phyloP scores from a whole-genome alignment of 148 eudicot genomes.

The Hydrangea macrophylla region DNA sequence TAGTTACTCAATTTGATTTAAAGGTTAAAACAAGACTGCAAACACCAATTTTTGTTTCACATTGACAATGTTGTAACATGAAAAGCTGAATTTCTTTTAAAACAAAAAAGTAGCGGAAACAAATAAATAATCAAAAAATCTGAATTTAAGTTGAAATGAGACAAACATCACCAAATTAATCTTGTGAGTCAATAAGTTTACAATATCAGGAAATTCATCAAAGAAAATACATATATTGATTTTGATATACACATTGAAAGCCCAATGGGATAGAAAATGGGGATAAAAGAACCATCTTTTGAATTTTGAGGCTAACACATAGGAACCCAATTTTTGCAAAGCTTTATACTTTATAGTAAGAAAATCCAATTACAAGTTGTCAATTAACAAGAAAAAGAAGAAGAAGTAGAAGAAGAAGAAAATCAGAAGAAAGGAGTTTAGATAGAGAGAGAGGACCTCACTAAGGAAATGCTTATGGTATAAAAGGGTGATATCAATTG shows the following conservation, averaged over 20 bases:
- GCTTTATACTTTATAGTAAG: too few relatives aligned
- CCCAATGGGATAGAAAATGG: not conserved
- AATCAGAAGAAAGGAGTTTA: too few relatives aligned
- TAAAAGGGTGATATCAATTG: too few relatives aligned
- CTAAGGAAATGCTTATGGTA: slow-evolving; percentile 94
- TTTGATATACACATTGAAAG: too few relatives aligned
- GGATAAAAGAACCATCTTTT: too few relatives aligned
- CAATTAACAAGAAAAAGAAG: not conserved
- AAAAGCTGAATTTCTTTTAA: too few relatives aligned
- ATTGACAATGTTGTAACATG: not conserved
- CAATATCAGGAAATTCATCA: not conserved
- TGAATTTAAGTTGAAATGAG: not conserved
- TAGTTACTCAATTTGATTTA: not conserved
- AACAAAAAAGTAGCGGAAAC: too few relatives aligned
- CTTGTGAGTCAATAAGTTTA: too few relatives aligned
- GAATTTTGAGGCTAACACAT: too few relatives aligned
- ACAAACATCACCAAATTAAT: too few relatives aligned
- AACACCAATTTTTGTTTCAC: not conserved
- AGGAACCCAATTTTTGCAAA: not conserved
- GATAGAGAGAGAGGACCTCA: slow-evolving; percentile 43
- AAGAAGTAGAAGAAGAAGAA: not conserved
- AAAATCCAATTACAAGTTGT: not conserved
- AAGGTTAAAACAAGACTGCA: not conserved
- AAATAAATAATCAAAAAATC: not conserved
- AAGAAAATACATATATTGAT: not conserved